Percentiles rank a stretch among this genome's conserved stretches.
Evolutionary conservation across 139 green algal species (phyloP).

Genomic region (Chlamydomonas sp.): DNA sequence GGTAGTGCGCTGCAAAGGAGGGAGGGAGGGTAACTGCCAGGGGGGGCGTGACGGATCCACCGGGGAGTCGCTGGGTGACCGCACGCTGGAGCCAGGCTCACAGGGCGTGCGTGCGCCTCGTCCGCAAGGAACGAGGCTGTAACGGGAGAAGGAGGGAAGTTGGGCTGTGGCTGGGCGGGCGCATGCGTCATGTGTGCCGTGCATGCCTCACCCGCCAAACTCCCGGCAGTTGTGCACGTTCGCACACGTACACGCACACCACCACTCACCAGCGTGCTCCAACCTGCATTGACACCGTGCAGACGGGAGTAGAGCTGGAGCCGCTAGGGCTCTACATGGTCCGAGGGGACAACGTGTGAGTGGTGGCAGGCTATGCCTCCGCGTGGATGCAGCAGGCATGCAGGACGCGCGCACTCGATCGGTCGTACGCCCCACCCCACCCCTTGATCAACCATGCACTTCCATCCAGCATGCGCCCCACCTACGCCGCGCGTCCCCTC

Average conservation of each 20-base stretch:
- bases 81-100: neutral
- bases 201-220: too few relatives aligned
- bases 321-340: slow-evolving; percentile 85
- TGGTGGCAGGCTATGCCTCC: too few relatives aligned
- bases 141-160: too few relatives aligned
- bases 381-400: too few relatives aligned
- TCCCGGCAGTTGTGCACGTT: too few relatives aligned
- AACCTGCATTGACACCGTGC: slow-evolving; percentile 22
- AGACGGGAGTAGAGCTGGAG: slow-evolving; percentile 80
- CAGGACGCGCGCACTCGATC: too few relatives aligned
- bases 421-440: neutral
- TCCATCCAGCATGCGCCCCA: neutral
- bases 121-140: too few relatives aligned
- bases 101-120: too few relatives aligned
- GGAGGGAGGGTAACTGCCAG: neutral
- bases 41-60: neutral
- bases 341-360: slow-evolving; percentile 93
- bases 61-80: neutral
- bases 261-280: too few relatives aligned
- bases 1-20: slow-evolving; percentile 17
- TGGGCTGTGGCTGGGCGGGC: too few relatives aligned
- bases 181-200: too few relatives aligned
- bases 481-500: neutral
- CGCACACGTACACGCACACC: too few relatives aligned
- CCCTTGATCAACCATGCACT: neutral